Conservation (phyloP, 805 yeast genomes). For the Candida boleticola region DNA sequence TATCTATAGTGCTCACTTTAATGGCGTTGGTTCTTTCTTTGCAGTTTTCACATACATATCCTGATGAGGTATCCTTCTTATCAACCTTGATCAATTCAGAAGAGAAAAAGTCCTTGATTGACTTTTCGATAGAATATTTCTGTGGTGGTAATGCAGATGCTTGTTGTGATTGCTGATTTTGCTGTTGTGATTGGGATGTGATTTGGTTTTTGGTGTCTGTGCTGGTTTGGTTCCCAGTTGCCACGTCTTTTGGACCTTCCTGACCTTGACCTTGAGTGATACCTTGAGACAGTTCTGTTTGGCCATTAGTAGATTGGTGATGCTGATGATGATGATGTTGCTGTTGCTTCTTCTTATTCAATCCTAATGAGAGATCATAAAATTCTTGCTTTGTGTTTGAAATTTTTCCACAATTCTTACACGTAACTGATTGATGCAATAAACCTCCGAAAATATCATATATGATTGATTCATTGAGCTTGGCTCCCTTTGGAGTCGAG, state of each 20-base stretch:
- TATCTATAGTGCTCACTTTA: slow-evolving; percentile 68
- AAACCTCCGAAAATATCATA: slow-evolving; percentile 95
- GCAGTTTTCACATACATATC: slow-evolving; percentile 88
- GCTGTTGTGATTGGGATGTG: neutral
- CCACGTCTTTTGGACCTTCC: neutral
- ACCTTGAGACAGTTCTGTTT: neutral
- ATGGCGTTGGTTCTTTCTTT: slow-evolving; percentile 71
- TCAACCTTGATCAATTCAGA: slow-evolving; percentile 76
- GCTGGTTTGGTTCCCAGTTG: slow-evolving; percentile 6
- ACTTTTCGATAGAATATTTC: slow-evolving; percentile 66
- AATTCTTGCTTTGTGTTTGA: slow-evolving; percentile 90
- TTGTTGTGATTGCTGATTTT: neutral
- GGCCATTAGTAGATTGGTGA: neutral
- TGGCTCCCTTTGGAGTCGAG: slow-evolving; percentile 84
- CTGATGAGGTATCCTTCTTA: slow-evolving; percentile 58
- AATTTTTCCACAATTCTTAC: slow-evolving; percentile 77
- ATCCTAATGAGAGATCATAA: slow-evolving; percentile 84
- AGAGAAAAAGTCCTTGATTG: slow-evolving; percentile 78
- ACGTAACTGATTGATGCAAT: slow-evolving; percentile 78
- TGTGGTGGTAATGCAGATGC: slow-evolving; percentile 5
- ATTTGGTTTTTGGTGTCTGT: slow-evolving; percentile 17
- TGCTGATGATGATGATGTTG: too few species aligned
- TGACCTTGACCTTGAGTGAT: slow-evolving; percentile 14
- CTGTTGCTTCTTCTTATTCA: slow-evolving; percentile 44
- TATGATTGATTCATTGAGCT: slow-evolving; percentile 74